Evolutionary conservation across 2,329 filamentous ascomycete genomes (phyloP), one percentile per base, ranked within the genome.

Genomic region (Trichoderma oligosporum): DNA sequence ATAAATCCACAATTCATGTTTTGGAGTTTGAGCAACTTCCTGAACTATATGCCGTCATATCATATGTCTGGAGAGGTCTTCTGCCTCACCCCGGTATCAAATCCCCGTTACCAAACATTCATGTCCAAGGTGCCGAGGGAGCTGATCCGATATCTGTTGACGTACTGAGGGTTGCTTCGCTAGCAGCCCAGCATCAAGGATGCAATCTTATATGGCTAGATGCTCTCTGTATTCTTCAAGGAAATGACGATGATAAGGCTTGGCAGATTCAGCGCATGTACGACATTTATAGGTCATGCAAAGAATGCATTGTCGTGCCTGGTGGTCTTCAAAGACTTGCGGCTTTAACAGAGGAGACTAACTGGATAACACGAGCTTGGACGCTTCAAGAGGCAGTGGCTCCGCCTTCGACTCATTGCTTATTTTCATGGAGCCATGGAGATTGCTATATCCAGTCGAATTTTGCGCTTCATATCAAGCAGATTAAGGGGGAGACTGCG

Each of bases 231-330:
- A 55, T 55, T 36, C 52, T 55, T 4, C 52, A 55, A 16, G 52
- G 20, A 1, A 7, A 55, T 4, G 52, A 46, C 1, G 29, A 46
- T 11, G 52, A 55, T 7, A 55, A 55, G 24, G 52, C 41, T 8
- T 55, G 52, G 52, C 52, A 55, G 24, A 55, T 55, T 16, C 52
- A 55, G 52, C 52, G 41, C 41, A 55, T 55, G 52, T 46, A 55
- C 4, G 52, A 55, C 16, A 18, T 55, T 20, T 55, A 55, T 7
- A 39, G 52, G 3, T 29, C 24, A 0, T 46, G 41, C 12, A 27
- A 7, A 1, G 42, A 45, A 16, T 55, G 52, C 22, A 55, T 55
- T 16, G 52, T 55, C 25, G 52, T 31, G 5, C 52, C 52, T 4
- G 52, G 52, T 12, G 52, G 52, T 1, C 41, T 55, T 2, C 52